These are phyloP conservation scores for Hyphopichia khmerensis DNA, from an alignment of 1,139 yeast species.

Conservation along the genomic window DNA sequence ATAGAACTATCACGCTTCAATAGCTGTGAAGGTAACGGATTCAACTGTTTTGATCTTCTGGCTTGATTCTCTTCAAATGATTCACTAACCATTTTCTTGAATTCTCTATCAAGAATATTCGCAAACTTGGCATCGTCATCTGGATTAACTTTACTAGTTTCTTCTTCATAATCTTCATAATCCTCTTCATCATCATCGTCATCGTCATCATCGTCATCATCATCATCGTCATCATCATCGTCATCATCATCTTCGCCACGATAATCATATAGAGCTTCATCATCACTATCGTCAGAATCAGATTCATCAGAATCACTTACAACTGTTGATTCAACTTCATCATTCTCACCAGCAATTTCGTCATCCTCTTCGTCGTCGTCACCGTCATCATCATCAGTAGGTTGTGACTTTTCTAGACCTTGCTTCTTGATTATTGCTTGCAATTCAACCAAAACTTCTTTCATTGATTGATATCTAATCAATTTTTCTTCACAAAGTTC, in stretches of 20 bases:
- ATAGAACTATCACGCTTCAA: neutral
- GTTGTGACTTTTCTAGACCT: slow-evolving; percentile 1
- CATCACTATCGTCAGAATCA: slow-evolving; percentile 8
- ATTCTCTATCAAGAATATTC: slow-evolving; percentile 46
- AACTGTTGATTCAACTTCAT: slow-evolving; percentile 4
- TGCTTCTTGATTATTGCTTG: slow-evolving; percentile 21
- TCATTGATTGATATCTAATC: slow-evolving; percentile 36
- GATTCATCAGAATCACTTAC: slow-evolving; percentile 7
- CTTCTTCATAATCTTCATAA: slow-evolving; percentile 6
- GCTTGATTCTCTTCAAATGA: slow-evolving; percentile 34
- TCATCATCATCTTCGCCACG: slow-evolving; percentile 9
- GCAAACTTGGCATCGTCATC: slow-evolving; percentile 10
- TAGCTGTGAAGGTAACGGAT: slow-evolving; percentile 8
- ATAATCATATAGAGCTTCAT: slow-evolving; percentile 5
- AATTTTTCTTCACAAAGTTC: slow-evolving; percentile 17
- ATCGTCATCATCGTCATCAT: slow-evolving; percentile 13
- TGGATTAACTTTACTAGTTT: neutral
- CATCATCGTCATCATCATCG: slow-evolving; percentile 7
- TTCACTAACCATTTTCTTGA: slow-evolving; percentile 48
- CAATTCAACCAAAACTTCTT: slow-evolving; percentile 41
- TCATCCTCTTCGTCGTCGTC: slow-evolving; percentile 11
- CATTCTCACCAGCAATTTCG: slow-evolving; percentile 7
- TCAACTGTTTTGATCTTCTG: neutral
- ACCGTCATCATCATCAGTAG: slow-evolving; percentile 2
- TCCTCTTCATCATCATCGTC: slow-evolving; percentile 8